phyloP scores from a whole-genome alignment of 2,329 filamentous ascomycete genomes.

The Neonectria punicea region DNA sequence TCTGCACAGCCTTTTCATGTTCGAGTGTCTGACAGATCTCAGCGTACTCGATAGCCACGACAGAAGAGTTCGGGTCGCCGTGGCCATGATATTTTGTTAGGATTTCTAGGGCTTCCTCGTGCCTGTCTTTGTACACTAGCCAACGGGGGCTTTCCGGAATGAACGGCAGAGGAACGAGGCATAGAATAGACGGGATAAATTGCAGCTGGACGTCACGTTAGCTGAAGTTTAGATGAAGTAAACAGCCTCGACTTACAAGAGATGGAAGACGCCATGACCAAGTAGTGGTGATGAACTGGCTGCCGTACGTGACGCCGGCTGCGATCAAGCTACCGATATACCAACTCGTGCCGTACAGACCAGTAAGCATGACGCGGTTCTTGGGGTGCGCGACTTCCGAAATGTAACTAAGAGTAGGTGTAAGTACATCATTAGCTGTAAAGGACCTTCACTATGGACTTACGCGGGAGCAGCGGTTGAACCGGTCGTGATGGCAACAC shows the following conservation, averaged over 20 bases:
- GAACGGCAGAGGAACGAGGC: constrained; percentile 10
- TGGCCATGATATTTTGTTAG: background rate
- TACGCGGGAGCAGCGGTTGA: constrained; percentile 12
- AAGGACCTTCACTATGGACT: background rate
- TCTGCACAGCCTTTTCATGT: constrained; percentile 2
- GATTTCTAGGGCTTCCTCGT: constrained; percentile 5
- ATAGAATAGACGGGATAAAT: constrained; percentile 11
- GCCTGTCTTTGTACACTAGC: constrained; percentile 10
- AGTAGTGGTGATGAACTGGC: constrained; percentile 11
- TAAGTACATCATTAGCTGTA: background rate
- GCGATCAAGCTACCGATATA: constrained; percentile 12
- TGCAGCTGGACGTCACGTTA: background rate
- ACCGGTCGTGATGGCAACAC: constrained; percentile 13
- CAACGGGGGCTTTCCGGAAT: constrained; percentile 6
- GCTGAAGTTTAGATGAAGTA: background rate
- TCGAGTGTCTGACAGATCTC: constrained; percentile 2
- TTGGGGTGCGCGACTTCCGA: constrained; percentile 16
- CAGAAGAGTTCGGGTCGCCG: background rate
- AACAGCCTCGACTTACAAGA: background rate
- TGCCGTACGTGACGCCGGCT: constrained; percentile 10
- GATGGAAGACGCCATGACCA: constrained; percentile 18
- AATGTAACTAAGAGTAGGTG: background rate
- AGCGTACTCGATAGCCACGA: constrained; percentile 4
- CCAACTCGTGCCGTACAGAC: constrained; percentile 17
- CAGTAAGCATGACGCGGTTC: constrained; percentile 12